phyloP scores from a whole-genome alignment of 805 yeast species.

The Hyphopichia homilentoma region DNA sequence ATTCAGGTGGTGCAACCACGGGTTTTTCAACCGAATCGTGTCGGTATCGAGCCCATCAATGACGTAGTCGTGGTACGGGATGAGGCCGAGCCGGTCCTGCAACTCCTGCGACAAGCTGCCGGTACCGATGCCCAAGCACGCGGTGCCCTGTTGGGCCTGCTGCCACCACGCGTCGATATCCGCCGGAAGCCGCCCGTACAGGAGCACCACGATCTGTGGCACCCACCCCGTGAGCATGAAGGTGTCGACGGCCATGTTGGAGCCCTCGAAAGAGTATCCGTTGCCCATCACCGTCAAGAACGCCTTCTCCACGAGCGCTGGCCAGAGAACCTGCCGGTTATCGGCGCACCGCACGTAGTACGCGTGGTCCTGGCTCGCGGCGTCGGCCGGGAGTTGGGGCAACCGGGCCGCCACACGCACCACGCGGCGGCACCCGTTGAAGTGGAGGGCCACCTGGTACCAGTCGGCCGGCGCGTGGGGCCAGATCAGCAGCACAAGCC shows the following conservation, averaged over 20 bases:
- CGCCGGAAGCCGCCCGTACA: slow-evolving; percentile 31
- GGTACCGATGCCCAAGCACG: slow-evolving; percentile 68
- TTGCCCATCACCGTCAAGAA: slow-evolving; percentile 54
- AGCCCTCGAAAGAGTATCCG: slow-evolving; percentile 66
- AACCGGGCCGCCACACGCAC: slow-evolving; percentile 48
- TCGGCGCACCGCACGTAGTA: slow-evolving; percentile 35
- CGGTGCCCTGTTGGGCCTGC: slow-evolving; percentile 26
- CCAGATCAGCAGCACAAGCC: slow-evolving; percentile 19
- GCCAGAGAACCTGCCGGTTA: slow-evolving; percentile 46
- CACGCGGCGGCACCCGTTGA: slow-evolving; percentile 52
- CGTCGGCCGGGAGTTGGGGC: slow-evolving; percentile 39
- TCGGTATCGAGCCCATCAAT: slow-evolving; percentile 31
- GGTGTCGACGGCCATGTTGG: slow-evolving; percentile 71
- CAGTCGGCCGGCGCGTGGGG: slow-evolving; percentile 19
- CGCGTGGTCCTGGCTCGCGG: slow-evolving; percentile 14
- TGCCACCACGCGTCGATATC: slow-evolving; percentile 16
- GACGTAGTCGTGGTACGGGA: slow-evolving; percentile 70
- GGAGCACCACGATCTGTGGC: slow-evolving; percentile 52
- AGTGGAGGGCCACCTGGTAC: slow-evolving; percentile 39
- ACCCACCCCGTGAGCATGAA: slow-evolving; percentile 66
- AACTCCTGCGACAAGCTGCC: slow-evolving; percentile 38
- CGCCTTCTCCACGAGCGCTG: slow-evolving; percentile 76
- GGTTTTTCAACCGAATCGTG: slow-evolving; percentile 25
- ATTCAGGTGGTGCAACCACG: slow-evolving; percentile 27
- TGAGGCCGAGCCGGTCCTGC: slow-evolving; percentile 34